Conservation (phyloP, 345 rosid species). For the Diplotaxis tenuifolia region DNA sequence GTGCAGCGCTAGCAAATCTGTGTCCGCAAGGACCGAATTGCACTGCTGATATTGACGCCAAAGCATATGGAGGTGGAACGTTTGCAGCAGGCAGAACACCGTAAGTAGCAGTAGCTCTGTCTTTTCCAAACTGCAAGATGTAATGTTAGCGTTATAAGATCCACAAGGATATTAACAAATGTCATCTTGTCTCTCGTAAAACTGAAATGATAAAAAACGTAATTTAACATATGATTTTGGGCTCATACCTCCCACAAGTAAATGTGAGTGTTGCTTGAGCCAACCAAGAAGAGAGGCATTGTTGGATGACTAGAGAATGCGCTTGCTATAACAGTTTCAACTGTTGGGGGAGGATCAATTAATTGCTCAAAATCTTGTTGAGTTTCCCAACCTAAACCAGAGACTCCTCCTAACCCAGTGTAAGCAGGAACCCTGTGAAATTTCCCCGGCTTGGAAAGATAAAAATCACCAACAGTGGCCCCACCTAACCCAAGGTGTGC, state of each 20-base stretch:
- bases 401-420: constrained; percentile 62
- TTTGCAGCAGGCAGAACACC: constrained; percentile 88
- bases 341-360: constrained; percentile 69
- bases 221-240: constrained; percentile 1
- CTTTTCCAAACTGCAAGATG: constrained; percentile 69
- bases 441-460: constrained; percentile 50
- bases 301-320: constrained; percentile 90
- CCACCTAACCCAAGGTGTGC: constrained; percentile 77
- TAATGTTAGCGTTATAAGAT: constrained; percentile 34
- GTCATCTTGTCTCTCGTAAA: neutral
- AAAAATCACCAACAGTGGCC: constrained; percentile 57
- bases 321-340: constrained; percentile 64
- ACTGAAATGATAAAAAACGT: neutral
- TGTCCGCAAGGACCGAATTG: constrained; percentile 85
- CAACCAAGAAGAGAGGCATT: constrained; percentile 87
- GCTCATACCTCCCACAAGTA: constrained; percentile 90
- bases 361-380: constrained; percentile 71
- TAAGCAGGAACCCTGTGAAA: constrained; percentile 62
- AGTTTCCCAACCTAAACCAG: constrained; percentile 79
- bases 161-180: constrained; percentile 7
- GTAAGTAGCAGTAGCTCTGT: constrained; percentile 83
- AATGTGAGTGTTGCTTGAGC: constrained; percentile 85
- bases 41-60: constrained; percentile 80
- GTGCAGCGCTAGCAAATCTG: constrained; percentile 82
- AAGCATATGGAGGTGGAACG: constrained; percentile 85